Percentiles rank a stretch among this genome's conserved stretches.
Evolutionary conservation across 345 rosid species (phyloP).

Genomic region (Leavenworthia alabamica): DNA sequence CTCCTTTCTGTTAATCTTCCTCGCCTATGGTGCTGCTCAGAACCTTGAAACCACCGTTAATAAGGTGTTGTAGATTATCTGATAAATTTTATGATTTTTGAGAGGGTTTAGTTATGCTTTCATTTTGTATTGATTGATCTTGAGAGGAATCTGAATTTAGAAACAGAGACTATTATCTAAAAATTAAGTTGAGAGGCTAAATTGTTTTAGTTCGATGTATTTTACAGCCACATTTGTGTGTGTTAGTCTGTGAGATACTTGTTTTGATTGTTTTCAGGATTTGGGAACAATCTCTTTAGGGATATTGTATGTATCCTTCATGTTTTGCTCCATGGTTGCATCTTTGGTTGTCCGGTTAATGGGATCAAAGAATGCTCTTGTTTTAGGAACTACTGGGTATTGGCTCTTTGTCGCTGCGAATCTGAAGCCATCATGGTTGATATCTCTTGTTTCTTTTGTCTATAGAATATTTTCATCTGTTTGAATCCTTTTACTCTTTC

Average conservation of each 20-base stretch:
- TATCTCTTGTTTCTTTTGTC: conserved; percentile 4
- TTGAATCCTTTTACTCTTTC: not conserved
- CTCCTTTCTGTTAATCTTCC: conserved; percentile 70
- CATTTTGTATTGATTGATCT: not conserved
- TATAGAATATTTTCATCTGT: not conserved
- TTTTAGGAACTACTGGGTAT: conserved; percentile 84
- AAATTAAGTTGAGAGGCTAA: not conserved
- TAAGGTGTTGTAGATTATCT: conserved; percentile 40
- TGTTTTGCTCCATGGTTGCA: conserved; percentile 71
- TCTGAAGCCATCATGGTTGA: conserved; percentile 80
- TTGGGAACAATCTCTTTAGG: conserved; percentile 87
- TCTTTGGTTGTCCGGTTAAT: conserved; percentile 70
- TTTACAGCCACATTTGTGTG: not conserved
- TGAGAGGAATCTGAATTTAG: not conserved
- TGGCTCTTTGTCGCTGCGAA: conserved; percentile 91
- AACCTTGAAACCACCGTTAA: conserved; percentile 82
- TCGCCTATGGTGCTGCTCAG: conserved; percentile 93
- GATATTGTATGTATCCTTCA: conserved; percentile 77
- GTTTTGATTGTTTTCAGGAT: conserved; percentile 38
- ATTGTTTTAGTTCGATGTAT: not conserved
- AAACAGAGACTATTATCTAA: not conserved
- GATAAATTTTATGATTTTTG: too few relatives aligned
- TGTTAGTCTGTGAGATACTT: not conserved
- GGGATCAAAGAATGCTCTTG: conserved; percentile 77
- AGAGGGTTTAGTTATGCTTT: not conserved